These are phyloP conservation scores for Termitomyces sp. DNA, from an alignment of 768 basidiomycete genomes.

Conservation along the genomic window DNA sequence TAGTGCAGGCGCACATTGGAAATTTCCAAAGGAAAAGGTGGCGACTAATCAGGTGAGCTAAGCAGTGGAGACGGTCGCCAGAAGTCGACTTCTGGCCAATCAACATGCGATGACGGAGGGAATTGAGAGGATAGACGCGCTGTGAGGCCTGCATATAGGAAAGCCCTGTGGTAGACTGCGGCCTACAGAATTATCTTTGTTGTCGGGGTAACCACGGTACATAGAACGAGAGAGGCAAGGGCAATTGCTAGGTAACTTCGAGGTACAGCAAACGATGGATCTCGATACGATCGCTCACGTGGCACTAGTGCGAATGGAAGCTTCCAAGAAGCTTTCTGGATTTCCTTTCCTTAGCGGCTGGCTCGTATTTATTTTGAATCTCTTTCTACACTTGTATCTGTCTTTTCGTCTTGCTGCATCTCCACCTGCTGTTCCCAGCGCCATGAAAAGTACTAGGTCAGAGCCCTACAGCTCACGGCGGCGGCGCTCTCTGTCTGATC, in stretches of 20 bases:
- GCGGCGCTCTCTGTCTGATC: constrained; percentile 57
- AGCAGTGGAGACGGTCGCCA: neutral
- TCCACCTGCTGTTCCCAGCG: constrained; percentile 16
- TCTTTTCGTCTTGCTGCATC: constrained; percentile 17
- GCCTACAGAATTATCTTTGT: neutral
- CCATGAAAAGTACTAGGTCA: constrained; percentile 38
- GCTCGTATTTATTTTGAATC: constrained; percentile 21
- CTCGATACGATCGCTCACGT: constrained; percentile 22
- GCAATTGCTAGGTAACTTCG: constrained; percentile 1
- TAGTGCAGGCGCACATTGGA: constrained; percentile 17
- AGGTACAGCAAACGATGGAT: constrained; percentile 9
- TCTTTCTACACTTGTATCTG: constrained; percentile 10
- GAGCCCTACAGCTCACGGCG: constrained; percentile 23
- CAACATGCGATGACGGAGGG: neutral
- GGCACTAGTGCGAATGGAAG: constrained; percentile 14
- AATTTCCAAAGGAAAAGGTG: constrained; percentile 16
- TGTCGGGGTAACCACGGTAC: neutral
- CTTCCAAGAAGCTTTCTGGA: constrained; percentile 19
- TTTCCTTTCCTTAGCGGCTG: constrained; percentile 16
- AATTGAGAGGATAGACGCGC: neutral
- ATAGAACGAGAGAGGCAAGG: neutral
- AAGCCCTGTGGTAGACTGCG: neutral
- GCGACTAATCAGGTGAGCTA: constrained; percentile 5
- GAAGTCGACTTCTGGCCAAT: neutral
- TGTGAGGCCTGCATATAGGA: neutral